Conservation (phyloP, 768 basidiomycete genomes). For the Pilatotrama ljubarskyi region DNA sequence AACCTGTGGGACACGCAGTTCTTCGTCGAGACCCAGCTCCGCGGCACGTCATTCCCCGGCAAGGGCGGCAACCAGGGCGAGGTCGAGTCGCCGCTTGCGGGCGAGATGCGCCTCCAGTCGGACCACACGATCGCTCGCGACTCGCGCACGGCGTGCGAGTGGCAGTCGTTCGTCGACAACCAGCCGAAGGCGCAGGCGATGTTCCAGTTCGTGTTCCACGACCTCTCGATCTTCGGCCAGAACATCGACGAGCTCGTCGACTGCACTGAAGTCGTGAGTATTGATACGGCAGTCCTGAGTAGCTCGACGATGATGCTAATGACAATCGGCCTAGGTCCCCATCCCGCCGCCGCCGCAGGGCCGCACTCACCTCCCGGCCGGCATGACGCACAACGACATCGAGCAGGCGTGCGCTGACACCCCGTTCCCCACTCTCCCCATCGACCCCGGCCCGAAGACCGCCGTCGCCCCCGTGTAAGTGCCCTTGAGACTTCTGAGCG, state of each 20-base stretch:
- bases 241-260: constrained; percentile 7
- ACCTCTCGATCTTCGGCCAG: constrained; percentile 11
- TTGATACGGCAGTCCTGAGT: neutral
- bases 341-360: constrained; percentile 8
- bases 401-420: constrained; percentile 17
- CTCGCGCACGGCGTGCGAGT: constrained; percentile 33
- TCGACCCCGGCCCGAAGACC: constrained; percentile 12
- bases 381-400: constrained; percentile 4
- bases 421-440: constrained; percentile 10
- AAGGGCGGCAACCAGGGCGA: constrained; percentile 30
- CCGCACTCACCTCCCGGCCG: constrained; percentile 8
- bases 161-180: constrained; percentile 29
- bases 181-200: constrained; percentile 5
- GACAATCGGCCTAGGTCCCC: neutral
- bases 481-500: neutral
- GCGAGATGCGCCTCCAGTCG: constrained; percentile 36
- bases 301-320: neutral
- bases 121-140: constrained; percentile 34
- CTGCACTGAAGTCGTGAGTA: constrained; percentile 13
- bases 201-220: constrained; percentile 12
- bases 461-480: constrained; percentile 12
- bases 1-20: constrained; percentile 29
- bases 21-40: constrained; percentile 30
- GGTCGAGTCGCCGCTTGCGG: constrained; percentile 29
- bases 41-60: constrained; percentile 29